Conservation (phyloP, 495 filamentous ascomycete species). For the Parathielavia hyrcaniae region DNA sequence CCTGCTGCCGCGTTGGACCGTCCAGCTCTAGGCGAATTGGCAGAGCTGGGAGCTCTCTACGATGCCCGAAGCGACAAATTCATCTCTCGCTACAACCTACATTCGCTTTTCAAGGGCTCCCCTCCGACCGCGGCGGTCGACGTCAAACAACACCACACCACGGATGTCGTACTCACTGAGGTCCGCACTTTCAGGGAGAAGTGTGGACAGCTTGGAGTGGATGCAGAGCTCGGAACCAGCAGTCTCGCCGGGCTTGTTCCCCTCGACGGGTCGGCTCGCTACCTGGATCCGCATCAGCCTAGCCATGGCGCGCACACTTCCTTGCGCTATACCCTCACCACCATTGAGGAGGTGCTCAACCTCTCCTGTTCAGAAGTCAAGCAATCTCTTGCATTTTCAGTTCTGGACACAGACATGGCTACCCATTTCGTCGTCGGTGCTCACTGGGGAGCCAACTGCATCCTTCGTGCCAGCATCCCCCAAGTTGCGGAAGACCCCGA, state of each 20-base stretch:
- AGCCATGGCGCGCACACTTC: not conserved
- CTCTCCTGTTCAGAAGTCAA: not conserved
- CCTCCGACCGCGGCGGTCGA: not conserved
- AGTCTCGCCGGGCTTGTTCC: not conserved
- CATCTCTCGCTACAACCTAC: too few relatives aligned
- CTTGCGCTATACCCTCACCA: conserved; percentile 3
- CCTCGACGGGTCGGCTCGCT: not conserved
- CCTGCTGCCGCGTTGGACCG: not conserved
- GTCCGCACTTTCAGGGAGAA: not conserved
- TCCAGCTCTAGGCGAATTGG: conserved; percentile 1
- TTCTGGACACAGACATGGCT: not conserved
- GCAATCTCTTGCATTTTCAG: not conserved
- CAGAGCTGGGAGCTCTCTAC: not conserved
- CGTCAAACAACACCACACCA: not conserved
- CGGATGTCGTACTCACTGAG: not conserved
- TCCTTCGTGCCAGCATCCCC: not conserved
- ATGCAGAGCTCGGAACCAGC: conserved; percentile 1
- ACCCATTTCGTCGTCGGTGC: conserved; percentile 2
- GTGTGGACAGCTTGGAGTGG: not conserved
- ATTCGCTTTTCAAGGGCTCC: not conserved
- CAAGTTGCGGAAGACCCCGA: not conserved
- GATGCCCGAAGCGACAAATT: conserved; percentile 7
- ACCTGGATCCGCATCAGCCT: not conserved
- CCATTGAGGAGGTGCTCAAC: not conserved
- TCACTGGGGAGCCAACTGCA: not conserved